phyloP scores from a whole-genome alignment of 208 protist species.

The Trypanosoma cruzi region DNA sequence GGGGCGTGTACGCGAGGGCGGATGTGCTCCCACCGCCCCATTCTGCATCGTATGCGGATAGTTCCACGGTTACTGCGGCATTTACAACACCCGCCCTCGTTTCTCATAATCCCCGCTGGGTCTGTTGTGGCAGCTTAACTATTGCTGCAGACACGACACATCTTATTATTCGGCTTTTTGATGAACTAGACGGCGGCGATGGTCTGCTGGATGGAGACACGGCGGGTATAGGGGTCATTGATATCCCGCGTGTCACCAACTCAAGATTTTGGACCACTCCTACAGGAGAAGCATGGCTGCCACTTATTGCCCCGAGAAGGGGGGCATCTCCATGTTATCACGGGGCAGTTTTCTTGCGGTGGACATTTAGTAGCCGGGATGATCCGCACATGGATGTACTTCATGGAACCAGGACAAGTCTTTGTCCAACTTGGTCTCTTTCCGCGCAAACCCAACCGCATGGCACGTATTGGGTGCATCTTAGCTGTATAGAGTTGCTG shows the following conservation, averaged over 20 bases:
- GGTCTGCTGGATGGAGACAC: not conserved
- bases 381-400: not conserved
- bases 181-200: not conserved
- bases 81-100: not conserved
- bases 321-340: not conserved
- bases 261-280: conserved; percentile 25
- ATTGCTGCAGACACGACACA: conserved; percentile 19
- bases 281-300: conserved; percentile 17
- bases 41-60: not conserved
- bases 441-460: not conserved
- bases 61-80: not conserved
- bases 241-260: conserved; percentile 13
- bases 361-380: conserved; percentile 14
- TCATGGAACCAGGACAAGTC: not conserved
- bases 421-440: not conserved
- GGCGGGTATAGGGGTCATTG: conserved; percentile 4
- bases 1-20: conserved; percentile 5
- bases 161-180: conserved; percentile 18
- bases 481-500: conserved; percentile 9
- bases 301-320: not conserved
- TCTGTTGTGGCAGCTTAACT: not conserved
- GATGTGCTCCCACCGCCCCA: conserved; percentile 7
- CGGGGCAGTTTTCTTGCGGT: conserved; percentile 21
- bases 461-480: conserved; percentile 16
- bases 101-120: conserved; percentile 1